Conservation (phyloP, 108 stramenopile genomes). For the Conticribra guillardii region DNA sequence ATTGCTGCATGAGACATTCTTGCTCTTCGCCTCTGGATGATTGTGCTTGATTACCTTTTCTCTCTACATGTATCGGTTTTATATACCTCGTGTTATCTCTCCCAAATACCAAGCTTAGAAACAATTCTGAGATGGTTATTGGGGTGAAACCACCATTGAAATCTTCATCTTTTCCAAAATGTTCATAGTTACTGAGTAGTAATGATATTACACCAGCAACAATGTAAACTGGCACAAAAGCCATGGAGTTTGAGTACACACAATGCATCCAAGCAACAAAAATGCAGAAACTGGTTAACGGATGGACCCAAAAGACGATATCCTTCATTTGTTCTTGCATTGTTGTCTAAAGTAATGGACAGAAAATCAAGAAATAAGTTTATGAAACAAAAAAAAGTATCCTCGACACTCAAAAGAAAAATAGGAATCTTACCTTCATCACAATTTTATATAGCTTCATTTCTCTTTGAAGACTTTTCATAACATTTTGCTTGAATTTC, state of each 20-base stretch:
- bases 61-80: slow-evolving; percentile 28
- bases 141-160: slow-evolving; percentile 58
- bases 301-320: slow-evolving; percentile 51
- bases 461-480: slow-evolving; percentile 55
- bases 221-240: slow-evolving; percentile 58
- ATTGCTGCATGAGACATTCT: not conserved
- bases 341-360: slow-evolving; percentile 10
- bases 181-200: slow-evolving; percentile 55
- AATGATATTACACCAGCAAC: slow-evolving; percentile 46
- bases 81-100: slow-evolving; percentile 50
- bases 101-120: slow-evolving; percentile 47
- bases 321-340: slow-evolving; percentile 46
- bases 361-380: not conserved
- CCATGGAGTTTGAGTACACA: slow-evolving; percentile 52
- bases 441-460: slow-evolving; percentile 48
- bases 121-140: slow-evolving; percentile 61
- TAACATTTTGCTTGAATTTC: slow-evolving; percentile 35
- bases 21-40: not conserved
- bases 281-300: slow-evolving; percentile 46
- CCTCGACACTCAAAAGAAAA: too few relatives aligned
- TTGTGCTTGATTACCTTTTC: not conserved
- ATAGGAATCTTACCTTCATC: slow-evolving; percentile 35
- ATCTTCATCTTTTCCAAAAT: slow-evolving; percentile 53
- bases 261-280: slow-evolving; percentile 80
- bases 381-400: slow-evolving; percentile 7